A percentile compares a stretch with the other conserved stretches of the same genome.
Evolutionary conservation across 2,329 filamentous ascomycete genomes (phyloP).

Genomic region (Lecanoromycetidae sp.): DNA sequence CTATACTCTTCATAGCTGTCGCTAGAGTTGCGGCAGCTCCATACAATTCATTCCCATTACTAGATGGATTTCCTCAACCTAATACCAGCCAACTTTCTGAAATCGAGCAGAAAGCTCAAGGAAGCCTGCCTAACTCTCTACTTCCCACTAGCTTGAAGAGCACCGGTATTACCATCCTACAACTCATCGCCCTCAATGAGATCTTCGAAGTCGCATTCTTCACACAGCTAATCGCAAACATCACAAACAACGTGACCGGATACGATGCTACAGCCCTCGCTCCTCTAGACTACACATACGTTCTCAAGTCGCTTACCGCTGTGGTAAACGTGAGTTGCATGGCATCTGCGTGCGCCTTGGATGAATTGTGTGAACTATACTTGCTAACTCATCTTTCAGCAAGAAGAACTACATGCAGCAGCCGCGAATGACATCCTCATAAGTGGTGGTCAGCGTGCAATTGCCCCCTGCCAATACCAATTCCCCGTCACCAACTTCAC

Average conservation of each 20-base stretch:
- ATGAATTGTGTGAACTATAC: too few species aligned
- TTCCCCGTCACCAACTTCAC: conserved; percentile 49
- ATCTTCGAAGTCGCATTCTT: conserved; percentile 63
- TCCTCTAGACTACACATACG: conserved; percentile 28
- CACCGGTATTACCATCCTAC: conserved; percentile 44
- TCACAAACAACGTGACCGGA: conserved; percentile 44
- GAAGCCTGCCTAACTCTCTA: conserved; percentile 47
- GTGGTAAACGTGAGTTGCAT: conserved; percentile 38
- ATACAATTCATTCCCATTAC: conserved; percentile 17
- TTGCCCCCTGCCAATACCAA: conserved; percentile 51
- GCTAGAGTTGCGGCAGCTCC: background rate
- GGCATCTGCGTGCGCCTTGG: too few species aligned
- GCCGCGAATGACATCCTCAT: conserved; percentile 48
- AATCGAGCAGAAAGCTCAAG: conserved; percentile 47
- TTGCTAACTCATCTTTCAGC: conserved; percentile 29
- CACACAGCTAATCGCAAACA: conserved; percentile 50
- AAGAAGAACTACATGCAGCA: conserved; percentile 57
- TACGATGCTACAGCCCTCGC: conserved; percentile 37
- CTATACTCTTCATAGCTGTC: too few species aligned
- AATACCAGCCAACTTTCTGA: conserved; percentile 34
- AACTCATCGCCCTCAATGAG: conserved; percentile 59
- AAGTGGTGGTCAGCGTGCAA: conserved; percentile 40
- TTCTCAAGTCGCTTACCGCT: conserved; percentile 39
- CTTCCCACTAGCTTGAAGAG: conserved; percentile 40
- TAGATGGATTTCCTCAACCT: conserved; percentile 50